A percentile compares a stretch with the other conserved stretches of the same genome.
Conservation (phyloP, 305 asterid genomes). For the Fraxinus albicans region DNA sequence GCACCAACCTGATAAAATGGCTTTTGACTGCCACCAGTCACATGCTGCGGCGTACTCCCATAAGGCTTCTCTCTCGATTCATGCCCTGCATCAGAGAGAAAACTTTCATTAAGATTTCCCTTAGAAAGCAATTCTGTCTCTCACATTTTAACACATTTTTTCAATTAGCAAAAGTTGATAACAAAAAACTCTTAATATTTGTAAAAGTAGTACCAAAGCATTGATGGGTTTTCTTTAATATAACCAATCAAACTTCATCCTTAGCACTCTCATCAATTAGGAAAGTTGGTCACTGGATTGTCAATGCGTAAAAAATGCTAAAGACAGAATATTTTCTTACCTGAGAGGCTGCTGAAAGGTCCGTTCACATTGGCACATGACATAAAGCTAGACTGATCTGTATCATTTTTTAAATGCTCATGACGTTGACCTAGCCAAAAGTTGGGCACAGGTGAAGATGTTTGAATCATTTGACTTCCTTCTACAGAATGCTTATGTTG, state of each 20-base stretch:
- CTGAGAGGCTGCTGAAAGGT: conserved; percentile 21
- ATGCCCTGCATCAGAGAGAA: conserved; percentile 43
- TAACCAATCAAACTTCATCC: not conserved
- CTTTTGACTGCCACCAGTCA: conserved; percentile 31
- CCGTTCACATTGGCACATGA: conserved; percentile 21
- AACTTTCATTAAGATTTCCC: conserved; percentile 20
- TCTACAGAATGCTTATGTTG: conserved; percentile 42
- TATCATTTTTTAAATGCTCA: conserved; percentile 27
- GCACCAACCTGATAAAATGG: conserved; percentile 47
- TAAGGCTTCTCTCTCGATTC: conserved; percentile 44
- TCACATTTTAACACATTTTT: not conserved
- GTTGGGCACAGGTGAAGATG: conserved; percentile 34
- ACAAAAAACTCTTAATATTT: conserved; percentile 12
- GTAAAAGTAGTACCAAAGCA: conserved; percentile 11
- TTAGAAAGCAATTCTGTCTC: conserved; percentile 6
- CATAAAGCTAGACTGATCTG: conserved; percentile 20
- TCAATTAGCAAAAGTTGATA: not conserved
- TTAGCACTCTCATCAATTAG: conserved; percentile 7
- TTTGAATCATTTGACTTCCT: conserved; percentile 41
- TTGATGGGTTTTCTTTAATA: conserved; percentile 11
- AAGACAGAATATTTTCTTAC: conserved; percentile 14
- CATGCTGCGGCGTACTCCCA: conserved; percentile 31
- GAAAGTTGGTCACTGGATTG: not conserved
- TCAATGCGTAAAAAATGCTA: not conserved
- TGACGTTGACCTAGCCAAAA: conserved; percentile 34